Evolutionary conservation across 2,329 filamentous ascomycete species (phyloP).

Genomic region (Aspergillus pseudoglaucus): DNA sequence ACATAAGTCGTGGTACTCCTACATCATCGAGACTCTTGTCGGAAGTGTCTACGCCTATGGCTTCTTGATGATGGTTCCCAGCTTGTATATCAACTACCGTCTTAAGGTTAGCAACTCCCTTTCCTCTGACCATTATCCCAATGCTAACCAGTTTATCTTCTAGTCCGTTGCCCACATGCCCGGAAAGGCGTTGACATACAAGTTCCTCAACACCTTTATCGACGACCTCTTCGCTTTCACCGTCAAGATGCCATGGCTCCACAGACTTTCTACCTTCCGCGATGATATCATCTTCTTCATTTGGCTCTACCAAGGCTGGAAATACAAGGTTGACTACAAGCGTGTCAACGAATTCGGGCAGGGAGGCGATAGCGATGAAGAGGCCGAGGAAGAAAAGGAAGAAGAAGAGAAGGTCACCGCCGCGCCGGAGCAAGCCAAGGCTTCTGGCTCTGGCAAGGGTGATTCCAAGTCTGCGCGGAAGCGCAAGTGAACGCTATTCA

Average conservation of each 20-base stretch:
- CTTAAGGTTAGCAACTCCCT: slow-evolving; percentile 57
- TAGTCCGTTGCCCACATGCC: slow-evolving; percentile 89
- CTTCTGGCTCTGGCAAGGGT: slow-evolving; percentile 26
- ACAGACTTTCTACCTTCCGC: slow-evolving; percentile 82
- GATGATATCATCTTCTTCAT: slow-evolving; percentile 99
- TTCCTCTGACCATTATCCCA: too few relatives aligned
- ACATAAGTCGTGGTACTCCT: slow-evolving; percentile 98
- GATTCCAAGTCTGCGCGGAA: slow-evolving; percentile 25
- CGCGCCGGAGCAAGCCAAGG: slow-evolving; percentile 17
- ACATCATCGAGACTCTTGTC: slow-evolving; percentile 88
- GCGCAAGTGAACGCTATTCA: slow-evolving; percentile 22
- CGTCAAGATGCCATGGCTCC: slow-evolving; percentile 96
- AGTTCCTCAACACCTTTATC: slow-evolving; percentile 98
- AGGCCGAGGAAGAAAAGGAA: slow-evolving; percentile 51
- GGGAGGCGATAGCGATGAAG: slow-evolving; percentile 82
- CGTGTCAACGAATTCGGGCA: slow-evolving; percentile 97
- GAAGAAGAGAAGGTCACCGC: slow-evolving; percentile 38
- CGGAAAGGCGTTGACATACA: slow-evolving; percentile 92
- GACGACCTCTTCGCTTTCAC: slow-evolving; percentile 98
- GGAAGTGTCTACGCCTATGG: slow-evolving; percentile 96
- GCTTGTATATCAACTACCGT: slow-evolving; percentile 97
- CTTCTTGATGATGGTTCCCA: slow-evolving; percentile 98
- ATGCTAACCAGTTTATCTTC: slow-evolving; percentile 10
- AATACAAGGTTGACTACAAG: slow-evolving; percentile 84
- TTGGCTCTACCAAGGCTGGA: slow-evolving; percentile 90